Conservation (phyloP, 768 basidiomycete genomes). For the Mycena chlorophos region DNA sequence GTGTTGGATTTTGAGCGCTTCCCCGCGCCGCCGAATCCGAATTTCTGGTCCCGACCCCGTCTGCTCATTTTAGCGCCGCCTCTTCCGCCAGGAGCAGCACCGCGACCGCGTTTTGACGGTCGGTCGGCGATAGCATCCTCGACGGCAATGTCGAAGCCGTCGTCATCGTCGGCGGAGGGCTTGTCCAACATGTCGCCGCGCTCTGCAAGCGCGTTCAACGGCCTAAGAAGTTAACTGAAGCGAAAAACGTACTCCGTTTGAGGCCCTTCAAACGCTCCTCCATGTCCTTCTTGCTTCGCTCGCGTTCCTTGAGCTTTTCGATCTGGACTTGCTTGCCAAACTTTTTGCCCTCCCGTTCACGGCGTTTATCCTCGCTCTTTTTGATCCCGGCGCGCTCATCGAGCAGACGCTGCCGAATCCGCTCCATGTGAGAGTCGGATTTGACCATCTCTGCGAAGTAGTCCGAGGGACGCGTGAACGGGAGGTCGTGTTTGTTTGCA, state of each 20-base stretch:
- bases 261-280: slow-evolving; percentile 82
- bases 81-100: slow-evolving; percentile 34
- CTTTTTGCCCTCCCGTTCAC: slow-evolving; percentile 94
- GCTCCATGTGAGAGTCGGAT: slow-evolving; percentile 95
- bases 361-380: slow-evolving; percentile 86
- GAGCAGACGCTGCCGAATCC: slow-evolving; percentile 84
- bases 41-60: slow-evolving; percentile 72
- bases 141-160: slow-evolving; percentile 85
- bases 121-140: slow-evolving; percentile 85
- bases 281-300: slow-evolving; percentile 88
- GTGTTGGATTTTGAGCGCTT: slow-evolving; percentile 81
- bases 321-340: slow-evolving; percentile 97
- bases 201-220: slow-evolving; percentile 48
- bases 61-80: slow-evolving; percentile 50
- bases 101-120: slow-evolving; percentile 55
- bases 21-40: slow-evolving; percentile 73
- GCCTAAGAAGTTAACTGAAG: neutral
- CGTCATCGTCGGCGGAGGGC: slow-evolving; percentile 50
- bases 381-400: slow-evolving; percentile 89
- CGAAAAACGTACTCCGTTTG: slow-evolving; percentile 73
- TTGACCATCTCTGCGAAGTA: slow-evolving; percentile 99
- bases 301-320: slow-evolving; percentile 90
- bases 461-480: slow-evolving; percentile 89
- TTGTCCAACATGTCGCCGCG: slow-evolving; percentile 80
- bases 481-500: slow-evolving; percentile 75